Evolutionary conservation across 768 basidiomycete genomes (phyloP), one percentile per base, ranked within the genome.

Genomic region (Naganishia vaughanmartiniae): DNA sequence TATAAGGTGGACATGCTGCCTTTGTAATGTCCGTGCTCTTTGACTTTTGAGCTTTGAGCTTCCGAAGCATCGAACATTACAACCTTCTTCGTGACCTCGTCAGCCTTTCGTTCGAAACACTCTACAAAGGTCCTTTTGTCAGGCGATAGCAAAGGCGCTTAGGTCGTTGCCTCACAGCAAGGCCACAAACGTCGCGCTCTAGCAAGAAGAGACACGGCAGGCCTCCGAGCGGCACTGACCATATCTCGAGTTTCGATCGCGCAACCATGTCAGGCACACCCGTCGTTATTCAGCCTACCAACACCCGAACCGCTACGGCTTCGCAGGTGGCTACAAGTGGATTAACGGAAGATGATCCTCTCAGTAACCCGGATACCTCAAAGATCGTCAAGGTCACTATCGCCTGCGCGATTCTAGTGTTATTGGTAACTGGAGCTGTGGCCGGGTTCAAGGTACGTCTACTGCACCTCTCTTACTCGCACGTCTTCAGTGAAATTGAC

Each of bases 381-480:
- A 66, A 57, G 48, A 67, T 68, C 48, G 58, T 72, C 66, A 72
- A 68, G 58, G 66, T 68, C 46, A 72, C 71, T 19, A 72, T 72
- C 48, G 71, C 67, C 2, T 69, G 67, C 51, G 67, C 67, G 4
- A 65, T 72, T 28, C 51, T 72, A 36, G 71, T 72, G 0, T 54
- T 72, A 28, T 42, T 58, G 24, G 65, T 72, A 6, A 72, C 71
- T 4, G 71, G 71, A 3, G 31, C 68, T 9, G 58, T 72, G 26
- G 51, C 58, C 33, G 71, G 57, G 3, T 72, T 69, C 58, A 69
- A 69, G 48, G 71, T 69, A 28, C 11, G 67, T 72, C 28, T 19
- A 1, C 24, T 4, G 34, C 12, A 26, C 56, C 15, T 17, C 46
- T 14, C 11, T 3, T 51, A 19, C 48, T 31, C 21, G 30, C n/a